A percentile compares a stretch with the other conserved stretches of the same genome.
phyloP scores from a whole-genome alignment of 306 rosid species.

The Mimosa pudica region DNA sequence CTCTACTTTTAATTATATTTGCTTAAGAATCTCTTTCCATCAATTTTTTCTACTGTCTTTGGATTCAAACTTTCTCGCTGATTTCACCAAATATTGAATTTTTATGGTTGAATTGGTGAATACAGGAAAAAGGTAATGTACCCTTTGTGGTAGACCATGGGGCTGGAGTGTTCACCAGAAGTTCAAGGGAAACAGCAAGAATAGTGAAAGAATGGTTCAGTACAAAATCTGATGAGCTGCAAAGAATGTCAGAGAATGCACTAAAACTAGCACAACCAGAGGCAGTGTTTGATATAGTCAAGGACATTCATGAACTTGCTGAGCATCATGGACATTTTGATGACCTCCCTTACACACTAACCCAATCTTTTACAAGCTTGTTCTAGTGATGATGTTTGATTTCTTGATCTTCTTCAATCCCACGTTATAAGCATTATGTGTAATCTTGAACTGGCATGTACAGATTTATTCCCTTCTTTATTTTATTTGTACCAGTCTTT shows the following conservation, averaged over 20 bases:
- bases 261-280: slow-evolving; percentile 91
- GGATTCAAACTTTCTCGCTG: background rate
- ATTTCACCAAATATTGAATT: background rate
- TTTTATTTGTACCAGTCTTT: slow-evolving; percentile 51
- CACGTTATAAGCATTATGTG: slow-evolving; percentile 8
- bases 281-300: slow-evolving; percentile 89
- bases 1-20: background rate
- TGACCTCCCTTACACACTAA: slow-evolving; percentile 69
- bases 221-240: slow-evolving; percentile 66
- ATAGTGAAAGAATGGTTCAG: slow-evolving; percentile 90
- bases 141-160: slow-evolving; percentile 95
- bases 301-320: slow-evolving; percentile 85
- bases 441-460: slow-evolving; percentile 57
- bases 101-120: slow-evolving; percentile 24
- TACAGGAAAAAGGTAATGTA: slow-evolving; percentile 93
- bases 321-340: slow-evolving; percentile 68
- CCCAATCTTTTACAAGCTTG: slow-evolving; percentile 77
- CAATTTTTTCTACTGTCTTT: slow-evolving; percentile 14
- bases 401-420: background rate
- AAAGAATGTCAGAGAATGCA: slow-evolving; percentile 76
- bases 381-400: slow-evolving; percentile 42
- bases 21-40: background rate
- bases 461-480: slow-evolving; percentile 43
- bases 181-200: slow-evolving; percentile 82
- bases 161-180: slow-evolving; percentile 94